Base-by-base conservation (phyloP, 208 protist genomes). In the Crithidia sp. region DNA sequence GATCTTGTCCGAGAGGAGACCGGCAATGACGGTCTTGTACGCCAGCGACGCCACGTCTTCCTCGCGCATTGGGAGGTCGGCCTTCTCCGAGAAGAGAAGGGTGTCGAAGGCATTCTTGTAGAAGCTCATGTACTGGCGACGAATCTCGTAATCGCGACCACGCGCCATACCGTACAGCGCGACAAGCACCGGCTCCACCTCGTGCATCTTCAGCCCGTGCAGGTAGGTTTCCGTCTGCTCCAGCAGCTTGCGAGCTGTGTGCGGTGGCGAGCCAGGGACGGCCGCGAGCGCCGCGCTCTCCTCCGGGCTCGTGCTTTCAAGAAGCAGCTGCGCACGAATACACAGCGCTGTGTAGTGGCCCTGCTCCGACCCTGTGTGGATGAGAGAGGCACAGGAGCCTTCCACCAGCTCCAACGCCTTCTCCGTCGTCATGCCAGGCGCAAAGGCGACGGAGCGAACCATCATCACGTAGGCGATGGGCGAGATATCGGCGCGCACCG, bases 31-130 rank as follows among this genome's bases (percentile, higher is more conserved):
- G 40, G 90, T 91, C 60, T 85, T 91, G 79, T 82, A 91, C 40
- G 89, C 93, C 53, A 97, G 77, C 3, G 47, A 59, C 49, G 81
- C 67, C 60, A 93, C 58, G 71, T 95, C 90, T 37, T 71, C 74
- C 41, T 83, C 85, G 19, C 83, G 67, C 67, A 95, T 79, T 17
- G 79, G 83, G 81, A 97, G 84, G 50, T 94, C 86, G 0, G 93
- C 90, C 76, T 88, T 89, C 67, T 95, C 84, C 9, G 82, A 74
- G 75, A 89, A 91, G 16, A 83, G 85, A 13, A 95, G 74, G 19
- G 89, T 89, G 43, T 95, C 87, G 67, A 97, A 97, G 8, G 89
- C 84, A 64, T 93, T 97, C 41, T 82, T 75, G 74, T 97, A 97
- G 78, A 78, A 95, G n/a, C 81, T 75, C 10, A 88, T 94, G 76